Conservation (phyloP, 192 early-diverging fungal species). For the Phlyctochytrium bullatum region DNA sequence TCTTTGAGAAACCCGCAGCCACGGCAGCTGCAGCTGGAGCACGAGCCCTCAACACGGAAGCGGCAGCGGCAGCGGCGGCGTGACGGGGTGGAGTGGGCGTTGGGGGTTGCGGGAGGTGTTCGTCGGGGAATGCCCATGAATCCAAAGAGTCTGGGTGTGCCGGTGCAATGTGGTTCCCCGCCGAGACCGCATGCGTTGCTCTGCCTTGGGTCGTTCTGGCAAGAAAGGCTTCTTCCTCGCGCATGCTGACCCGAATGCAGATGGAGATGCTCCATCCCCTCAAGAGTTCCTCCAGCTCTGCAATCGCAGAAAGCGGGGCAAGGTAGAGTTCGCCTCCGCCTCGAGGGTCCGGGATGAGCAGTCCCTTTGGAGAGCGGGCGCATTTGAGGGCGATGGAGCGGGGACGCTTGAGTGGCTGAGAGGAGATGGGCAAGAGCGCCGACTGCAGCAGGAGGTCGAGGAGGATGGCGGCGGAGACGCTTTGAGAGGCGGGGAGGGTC, state of each 20-base stretch:
- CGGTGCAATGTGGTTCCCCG: neutral
- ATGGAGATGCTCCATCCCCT: neutral
- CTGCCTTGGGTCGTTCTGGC: neutral
- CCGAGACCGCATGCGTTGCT: too few species aligned
- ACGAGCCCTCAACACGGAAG: neutral
- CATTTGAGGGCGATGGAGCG: neutral
- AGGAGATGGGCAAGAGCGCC: neutral
- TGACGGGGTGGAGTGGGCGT: neutral
- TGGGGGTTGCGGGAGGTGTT: too few species aligned
- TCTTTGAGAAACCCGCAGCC: too few species aligned
- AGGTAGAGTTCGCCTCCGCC: neutral
- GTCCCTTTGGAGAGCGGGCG: neutral
- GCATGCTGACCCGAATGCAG: neutral
- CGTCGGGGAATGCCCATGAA: too few species aligned
- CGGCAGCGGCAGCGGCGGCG: neutral
- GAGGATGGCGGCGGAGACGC: neutral
- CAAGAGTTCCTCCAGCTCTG: slow-evolving; percentile 2
- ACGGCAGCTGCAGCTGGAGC: neutral
- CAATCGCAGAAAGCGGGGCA: neutral
- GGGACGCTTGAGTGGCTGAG: neutral
- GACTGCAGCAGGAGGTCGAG: neutral
- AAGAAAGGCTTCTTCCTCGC: neutral
- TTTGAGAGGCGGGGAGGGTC: neutral
- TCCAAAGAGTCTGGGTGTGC: too few species aligned
- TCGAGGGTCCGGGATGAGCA: too few species aligned